Evolutionary conservation across 2,329 filamentous ascomycete species (phyloP).

Genomic region (Pseudofabraea citricarpa): DNA sequence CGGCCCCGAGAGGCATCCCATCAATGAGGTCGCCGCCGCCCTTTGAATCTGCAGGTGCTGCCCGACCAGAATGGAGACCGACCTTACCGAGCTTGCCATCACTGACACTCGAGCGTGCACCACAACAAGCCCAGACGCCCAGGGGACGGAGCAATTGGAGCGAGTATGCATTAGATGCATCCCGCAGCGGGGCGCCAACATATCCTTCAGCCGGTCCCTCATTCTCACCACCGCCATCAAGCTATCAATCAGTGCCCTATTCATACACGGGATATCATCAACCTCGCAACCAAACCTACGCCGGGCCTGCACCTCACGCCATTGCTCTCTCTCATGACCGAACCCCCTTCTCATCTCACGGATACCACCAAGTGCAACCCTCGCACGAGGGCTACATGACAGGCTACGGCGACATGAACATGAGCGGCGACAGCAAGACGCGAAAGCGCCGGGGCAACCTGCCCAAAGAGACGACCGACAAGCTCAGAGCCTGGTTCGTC

Average conservation of each 20-base stretch:
- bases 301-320: conserved; percentile 10
- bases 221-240: conserved; percentile 7
- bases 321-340: conserved; percentile 11
- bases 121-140: conserved; percentile 2
- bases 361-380: conserved; percentile 4
- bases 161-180: conserved; percentile 15
- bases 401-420: conserved; percentile 6
- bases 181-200: conserved; percentile 9
- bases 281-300: conserved; percentile 16
- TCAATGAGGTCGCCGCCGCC: conserved; percentile 5
- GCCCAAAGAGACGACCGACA: conserved; percentile 84
- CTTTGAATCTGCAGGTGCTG: conserved; percentile 5
- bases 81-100: conserved; percentile 17
- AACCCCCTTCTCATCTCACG: conserved; percentile 18
- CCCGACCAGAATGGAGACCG: conserved; percentile 11
- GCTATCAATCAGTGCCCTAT: conserved; percentile 6
- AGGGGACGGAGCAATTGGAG: conserved; percentile 3
- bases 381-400: conserved; percentile 4
- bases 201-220: conserved; percentile 9
- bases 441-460: conserved; percentile 74
- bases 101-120: conserved; percentile 8
- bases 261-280: conserved; percentile 15
- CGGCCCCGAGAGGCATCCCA: conserved; percentile 2
- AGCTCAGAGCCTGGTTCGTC: conserved; percentile 74
- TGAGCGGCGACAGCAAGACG: conserved; percentile 15